A percentile compares a stretch with the other conserved stretches of the same genome.
These are phyloP conservation scores for Pythium monospermum DNA, from an alignment of 352 stramenopile genomes.

Conservation along the genomic window DNA sequence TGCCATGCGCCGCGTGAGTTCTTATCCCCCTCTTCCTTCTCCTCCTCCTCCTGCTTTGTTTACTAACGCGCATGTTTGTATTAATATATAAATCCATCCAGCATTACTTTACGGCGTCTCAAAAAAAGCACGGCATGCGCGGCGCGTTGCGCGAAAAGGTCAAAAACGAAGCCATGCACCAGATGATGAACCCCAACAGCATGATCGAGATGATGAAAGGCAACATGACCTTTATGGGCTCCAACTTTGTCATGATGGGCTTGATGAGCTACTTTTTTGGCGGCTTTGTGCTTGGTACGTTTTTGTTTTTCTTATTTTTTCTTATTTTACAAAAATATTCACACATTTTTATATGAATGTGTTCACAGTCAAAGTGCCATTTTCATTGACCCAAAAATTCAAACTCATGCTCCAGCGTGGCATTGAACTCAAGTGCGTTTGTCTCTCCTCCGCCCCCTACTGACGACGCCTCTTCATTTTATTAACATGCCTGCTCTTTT, in stretches of 20 bases:
- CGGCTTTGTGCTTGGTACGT: constrained; percentile 93
- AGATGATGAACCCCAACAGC: constrained; percentile 94
- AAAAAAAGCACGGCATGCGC: constrained; percentile 86
- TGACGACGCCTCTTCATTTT: too few species aligned
- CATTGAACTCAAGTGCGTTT: constrained; percentile 88
- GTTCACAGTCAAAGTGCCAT: constrained; percentile 93
- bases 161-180: constrained; percentile 87
- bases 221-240: constrained; percentile 98
- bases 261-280: constrained; percentile 98
- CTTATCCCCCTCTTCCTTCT: not conserved
- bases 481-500: not conserved
- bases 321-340: not conserved
- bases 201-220: constrained; percentile 99
- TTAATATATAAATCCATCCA: constrained; percentile 14
- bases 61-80: too few species aligned
- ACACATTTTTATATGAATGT: not conserved
- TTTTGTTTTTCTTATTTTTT: not conserved
- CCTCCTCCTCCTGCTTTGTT: too few species aligned
- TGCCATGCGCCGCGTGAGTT: constrained; percentile 78
- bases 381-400: constrained; percentile 97
- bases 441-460: too few species aligned
- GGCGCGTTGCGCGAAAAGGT: constrained; percentile 84
- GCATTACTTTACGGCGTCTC: constrained; percentile 85
- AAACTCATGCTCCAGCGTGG: constrained; percentile 98
- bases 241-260: constrained; percentile 99